Evolutionary conservation across 257 asterid species (phyloP), one percentile per base, ranked within the genome.

Genomic region (Jasminum sambac): DNA sequence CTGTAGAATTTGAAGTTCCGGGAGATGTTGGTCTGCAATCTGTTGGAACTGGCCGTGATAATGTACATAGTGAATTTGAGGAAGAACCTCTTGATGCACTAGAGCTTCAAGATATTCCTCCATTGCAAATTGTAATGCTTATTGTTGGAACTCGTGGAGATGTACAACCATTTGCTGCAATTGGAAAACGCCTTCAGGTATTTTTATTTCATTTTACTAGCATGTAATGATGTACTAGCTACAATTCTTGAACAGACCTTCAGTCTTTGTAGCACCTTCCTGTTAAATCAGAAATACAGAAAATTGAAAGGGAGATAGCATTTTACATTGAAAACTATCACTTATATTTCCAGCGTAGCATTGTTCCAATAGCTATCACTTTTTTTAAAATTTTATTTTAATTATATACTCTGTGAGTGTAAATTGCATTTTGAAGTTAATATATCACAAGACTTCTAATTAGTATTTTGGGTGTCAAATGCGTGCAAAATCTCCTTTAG

Each of bases 81-180:
- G 92, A 87, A 19, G 89, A 79, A 65, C 83, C 77, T 81, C 82
- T 79, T 76, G 95, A 91, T 82, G 85, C 85, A 61, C 63, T 76
- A 71, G 95, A 89, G 64, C 80, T 86, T 74, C 90, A 84, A 44
- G 73, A 89, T 77, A 84, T 94, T 79, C 96, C 91, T 42, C 95
- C 96, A 41, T 25, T 94, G 82, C 97, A 90, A 76, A 86, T 93
- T 66, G 98, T 87, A 50, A 88, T 93, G 84, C 98, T 93, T 73
- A 93, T 90, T 75, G 98, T 93, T 74, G 98, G 97, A 78, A 93
- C 96, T 61, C 94, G 98, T 57, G 98, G 97, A 61, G 98, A 93
- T 81, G 98, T 93, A 69, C 98, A 90, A 81, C 98, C 98, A 43
- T 93, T 93, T 87, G 85, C 87, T 79, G 98, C 97, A 66, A 93